Percentiles rank a stretch among this genome's conserved stretches.
phyloP scores from a whole-genome alignment of 108 stramenopile species.

The Epipyxis sp. region DNA sequence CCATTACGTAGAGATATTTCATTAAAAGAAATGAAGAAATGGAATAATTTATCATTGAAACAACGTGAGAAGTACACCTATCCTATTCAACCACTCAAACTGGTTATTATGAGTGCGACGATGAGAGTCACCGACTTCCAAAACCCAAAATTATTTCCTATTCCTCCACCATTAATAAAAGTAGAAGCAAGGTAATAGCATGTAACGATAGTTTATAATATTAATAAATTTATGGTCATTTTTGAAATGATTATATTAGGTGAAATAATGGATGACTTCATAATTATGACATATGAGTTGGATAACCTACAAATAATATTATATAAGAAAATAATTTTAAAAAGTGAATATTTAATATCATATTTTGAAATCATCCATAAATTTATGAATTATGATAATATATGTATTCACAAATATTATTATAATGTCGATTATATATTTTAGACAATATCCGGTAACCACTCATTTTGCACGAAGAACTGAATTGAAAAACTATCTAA shows the following conservation, averaged over 20 bases:
- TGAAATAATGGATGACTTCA: too few relatives aligned
- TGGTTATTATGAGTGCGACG: slow-evolving; percentile 97
- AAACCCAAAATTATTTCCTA: slow-evolving; percentile 65
- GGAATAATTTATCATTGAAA: slow-evolving; percentile 21
- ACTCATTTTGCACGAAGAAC: slow-evolving; percentile 91
- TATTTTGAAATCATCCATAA: too few relatives aligned
- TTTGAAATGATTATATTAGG: too few relatives aligned
- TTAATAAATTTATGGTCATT: too few relatives aligned
- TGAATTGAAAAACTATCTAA: slow-evolving; percentile 81
- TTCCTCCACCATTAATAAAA: slow-evolving; percentile 49
- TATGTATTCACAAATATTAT: too few relatives aligned
- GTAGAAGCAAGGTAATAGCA: slow-evolving; percentile 84
- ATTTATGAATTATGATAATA: too few relatives aligned
- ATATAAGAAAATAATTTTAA: too few relatives aligned
- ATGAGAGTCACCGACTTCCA: slow-evolving; percentile 90
- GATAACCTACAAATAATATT: too few relatives aligned
- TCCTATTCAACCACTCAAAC: slow-evolving; percentile 66
- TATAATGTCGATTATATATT: too few relatives aligned
- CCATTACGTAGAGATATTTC: slow-evolving; percentile 72
- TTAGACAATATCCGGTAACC: slow-evolving; percentile 89
- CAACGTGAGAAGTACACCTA: too few relatives aligned
- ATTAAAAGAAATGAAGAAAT: slow-evolving; percentile 49
- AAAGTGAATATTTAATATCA: slow-evolving; percentile 4
- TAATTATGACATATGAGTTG: too few relatives aligned
- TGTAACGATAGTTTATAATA: too few relatives aligned